These are phyloP conservation scores for Helianthus annuus DNA, from an alignment of 129 eudicot species.

Conservation along the genomic window HanXRQr2.0-SUNRISE NC_035436.2:71132035-71132534, in stretches of 20 bases:
- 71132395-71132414: conserved; percentile 51
- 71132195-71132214: conserved; percentile 58
- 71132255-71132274: conserved; percentile 57
- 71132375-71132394: conserved; percentile 62
- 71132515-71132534: conserved; percentile 45
- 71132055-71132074: conserved; percentile 25
- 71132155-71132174: conserved; percentile 32
- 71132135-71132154: conserved; percentile 33
- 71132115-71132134: conserved; percentile 41
- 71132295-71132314: conserved; percentile 73
- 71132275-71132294: conserved; percentile 52
- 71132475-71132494: conserved; percentile 54
- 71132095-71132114: conserved; percentile 21
- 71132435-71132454: conserved; percentile 53
- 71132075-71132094: conserved; percentile 7
- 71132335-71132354: conserved; percentile 71
- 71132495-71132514: conserved; percentile 60
- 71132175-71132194: conserved; percentile 44
- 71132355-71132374: conserved; percentile 52
- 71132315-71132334: conserved; percentile 65
- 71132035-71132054: conserved; percentile 5
- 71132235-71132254: conserved; percentile 20
- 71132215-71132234: conserved; percentile 39
- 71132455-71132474: conserved; percentile 69
- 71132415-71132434: conserved; percentile 62